Conservation (phyloP, 106 monocot genomes). For the Vanilla planifolia region DNA sequence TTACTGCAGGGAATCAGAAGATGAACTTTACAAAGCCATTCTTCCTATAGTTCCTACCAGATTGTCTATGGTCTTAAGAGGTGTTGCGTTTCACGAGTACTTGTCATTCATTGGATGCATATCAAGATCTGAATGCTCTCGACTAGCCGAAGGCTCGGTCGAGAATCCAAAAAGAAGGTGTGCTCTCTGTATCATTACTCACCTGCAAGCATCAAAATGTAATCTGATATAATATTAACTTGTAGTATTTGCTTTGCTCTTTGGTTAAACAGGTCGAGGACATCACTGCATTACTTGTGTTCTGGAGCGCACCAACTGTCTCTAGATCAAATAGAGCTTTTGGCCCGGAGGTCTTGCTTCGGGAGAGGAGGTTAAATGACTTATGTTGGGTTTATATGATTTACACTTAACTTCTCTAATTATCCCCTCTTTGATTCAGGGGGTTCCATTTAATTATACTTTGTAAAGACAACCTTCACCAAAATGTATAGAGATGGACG, state of each 20-base stretch:
- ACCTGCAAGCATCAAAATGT: too few species aligned
- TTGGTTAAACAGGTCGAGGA: constrained; percentile 3
- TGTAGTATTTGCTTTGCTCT: not conserved
- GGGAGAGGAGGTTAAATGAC: not conserved
- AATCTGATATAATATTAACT: too few species aligned
- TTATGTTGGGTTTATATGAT: too few species aligned
- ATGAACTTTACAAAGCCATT: constrained; percentile 30
- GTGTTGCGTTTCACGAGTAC: constrained; percentile 79
- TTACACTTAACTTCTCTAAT: too few species aligned
- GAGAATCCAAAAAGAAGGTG: constrained; percentile 2
- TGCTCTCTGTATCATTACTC: not conserved
- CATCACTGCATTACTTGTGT: constrained; percentile 5
- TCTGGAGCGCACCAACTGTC: constrained; percentile 8
- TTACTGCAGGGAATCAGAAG: constrained; percentile 39
- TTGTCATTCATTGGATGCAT: constrained; percentile 63
- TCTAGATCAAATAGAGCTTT: not conserved
- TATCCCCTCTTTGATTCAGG: too few species aligned
- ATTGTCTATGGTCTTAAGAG: constrained; percentile 42
- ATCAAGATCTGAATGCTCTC: constrained; percentile 47
- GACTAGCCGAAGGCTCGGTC: constrained; percentile 30
- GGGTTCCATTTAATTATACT: too few species aligned
- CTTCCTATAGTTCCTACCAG: constrained; percentile 57
- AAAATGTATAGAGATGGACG: too few species aligned
- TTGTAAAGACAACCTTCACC: too few species aligned
- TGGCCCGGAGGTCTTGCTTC: constrained; percentile 3